Evolutionary conservation across 345 rosid genomes (phyloP).

Genomic region (Iberis pinnata): DNA sequence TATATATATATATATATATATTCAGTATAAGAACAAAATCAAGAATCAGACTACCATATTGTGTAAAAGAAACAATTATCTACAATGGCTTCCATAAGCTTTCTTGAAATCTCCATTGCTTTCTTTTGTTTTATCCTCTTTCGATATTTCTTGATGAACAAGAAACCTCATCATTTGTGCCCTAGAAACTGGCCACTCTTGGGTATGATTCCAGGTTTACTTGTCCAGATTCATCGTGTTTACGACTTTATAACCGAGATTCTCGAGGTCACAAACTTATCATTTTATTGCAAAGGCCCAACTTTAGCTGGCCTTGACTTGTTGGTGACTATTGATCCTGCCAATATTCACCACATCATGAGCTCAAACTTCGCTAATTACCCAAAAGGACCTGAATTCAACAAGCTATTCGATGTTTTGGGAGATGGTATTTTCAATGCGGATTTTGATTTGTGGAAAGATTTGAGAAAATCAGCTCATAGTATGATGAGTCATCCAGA

Average conservation of each 20-base stretch:
- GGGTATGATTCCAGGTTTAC: constrained; percentile 26
- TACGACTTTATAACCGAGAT: constrained; percentile 24
- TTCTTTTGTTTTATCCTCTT: constrained; percentile 13
- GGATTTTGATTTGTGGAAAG: constrained; percentile 29
- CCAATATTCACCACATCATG: constrained; percentile 30
- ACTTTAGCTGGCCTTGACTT: constrained; percentile 19
- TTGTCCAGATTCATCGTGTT: constrained; percentile 19
- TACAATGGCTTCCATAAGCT: constrained; percentile 21
- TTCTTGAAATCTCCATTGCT: constrained; percentile 17
- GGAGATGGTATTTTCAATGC: constrained; percentile 31
- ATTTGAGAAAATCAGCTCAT: constrained; percentile 27
- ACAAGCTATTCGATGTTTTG: constrained; percentile 26
- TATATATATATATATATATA: background rate
- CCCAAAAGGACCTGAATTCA: constrained; percentile 34
- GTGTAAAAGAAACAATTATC: background rate
- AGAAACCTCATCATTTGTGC: constrained; percentile 13
- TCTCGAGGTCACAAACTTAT: constrained; percentile 21
- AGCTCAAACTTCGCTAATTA: constrained; percentile 31
- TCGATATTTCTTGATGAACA: background rate
- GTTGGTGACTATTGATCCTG: constrained; percentile 22
- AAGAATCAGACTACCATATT: background rate
- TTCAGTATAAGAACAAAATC: background rate
- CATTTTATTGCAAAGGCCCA: constrained; percentile 26
- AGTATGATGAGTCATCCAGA: constrained; percentile 15
- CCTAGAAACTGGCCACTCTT: constrained; percentile 23